A percentile compares a stretch with the other conserved stretches of the same genome.
Conservation (phyloP, 1,284 basidiomycete genomes). For the Pyrrhoderma lamaoense region DNA sequence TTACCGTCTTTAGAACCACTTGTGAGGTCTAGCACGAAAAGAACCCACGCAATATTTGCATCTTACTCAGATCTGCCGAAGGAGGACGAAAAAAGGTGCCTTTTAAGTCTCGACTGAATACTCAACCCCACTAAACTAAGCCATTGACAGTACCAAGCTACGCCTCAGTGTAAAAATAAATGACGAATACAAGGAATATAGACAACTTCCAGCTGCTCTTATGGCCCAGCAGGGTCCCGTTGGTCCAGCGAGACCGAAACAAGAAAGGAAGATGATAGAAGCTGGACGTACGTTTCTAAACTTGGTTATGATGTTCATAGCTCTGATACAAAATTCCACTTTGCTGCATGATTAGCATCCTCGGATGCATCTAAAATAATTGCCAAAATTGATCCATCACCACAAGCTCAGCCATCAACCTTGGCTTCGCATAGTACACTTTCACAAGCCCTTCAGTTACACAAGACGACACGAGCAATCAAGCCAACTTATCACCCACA, state of each 20-base stretch:
- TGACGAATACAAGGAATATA: constrained; percentile 84
- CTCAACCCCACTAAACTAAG: constrained; percentile 4
- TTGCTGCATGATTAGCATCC: constrained; percentile 28
- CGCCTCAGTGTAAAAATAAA: constrained; percentile 70
- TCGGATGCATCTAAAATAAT: constrained; percentile 55
- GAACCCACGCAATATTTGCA: constrained; percentile 63
- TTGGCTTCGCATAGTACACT: constrained; percentile 60
- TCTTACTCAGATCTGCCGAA: constrained; percentile 50
- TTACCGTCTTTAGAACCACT: constrained; percentile 65
- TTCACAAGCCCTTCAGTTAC: constrained; percentile 79
- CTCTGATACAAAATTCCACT: constrained; percentile 2
- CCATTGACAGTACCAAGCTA: constrained; percentile 46
- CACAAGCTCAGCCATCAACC: constrained; percentile 53
- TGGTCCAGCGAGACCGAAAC: constrained; percentile 67
- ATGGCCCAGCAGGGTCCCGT: constrained; percentile 75
- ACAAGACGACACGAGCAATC: constrained; percentile 86
- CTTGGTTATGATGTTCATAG: background rate
- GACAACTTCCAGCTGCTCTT: constrained; percentile 77
- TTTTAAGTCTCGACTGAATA: background rate
- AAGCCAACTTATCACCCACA: constrained; percentile 94
- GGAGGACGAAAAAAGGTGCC: constrained; percentile 67
- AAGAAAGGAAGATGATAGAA: constrained; percentile 61
- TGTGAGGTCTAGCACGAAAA: constrained; percentile 53
- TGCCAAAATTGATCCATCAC: constrained; percentile 62
- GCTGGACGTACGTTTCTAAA: constrained; percentile 49